Evolutionary conservation across 116 monocot species (phyloP).

Genomic region (Dioscorea cayenensis): DNA sequence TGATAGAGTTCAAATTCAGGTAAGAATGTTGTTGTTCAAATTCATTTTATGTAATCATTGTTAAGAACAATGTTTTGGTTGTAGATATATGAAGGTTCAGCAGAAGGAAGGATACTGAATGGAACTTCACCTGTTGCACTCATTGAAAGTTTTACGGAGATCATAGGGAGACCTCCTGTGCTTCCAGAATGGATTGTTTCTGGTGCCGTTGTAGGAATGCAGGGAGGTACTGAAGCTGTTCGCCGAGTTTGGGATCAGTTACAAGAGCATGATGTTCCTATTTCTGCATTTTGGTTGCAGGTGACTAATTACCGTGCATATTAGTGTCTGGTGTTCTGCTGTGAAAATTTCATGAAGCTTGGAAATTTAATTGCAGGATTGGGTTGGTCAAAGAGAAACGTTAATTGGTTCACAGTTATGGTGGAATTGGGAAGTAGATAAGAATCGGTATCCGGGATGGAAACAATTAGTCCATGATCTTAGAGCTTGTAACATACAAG

Average conservation of each 20-base stretch:
- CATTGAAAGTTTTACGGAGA: slow-evolving; percentile 46
- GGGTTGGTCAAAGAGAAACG: slow-evolving; percentile 88
- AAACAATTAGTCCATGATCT: slow-evolving; percentile 53
- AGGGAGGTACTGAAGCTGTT: slow-evolving; percentile 70
- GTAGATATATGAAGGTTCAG: slow-evolving; percentile 41
- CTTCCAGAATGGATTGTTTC: slow-evolving; percentile 77
- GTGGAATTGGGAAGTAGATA: slow-evolving; percentile 92
- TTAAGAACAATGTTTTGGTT: too few relatives aligned
- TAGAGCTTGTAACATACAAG: slow-evolving; percentile 27
- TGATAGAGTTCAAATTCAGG: slow-evolving; percentile 84
- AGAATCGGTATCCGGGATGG: slow-evolving; percentile 50
- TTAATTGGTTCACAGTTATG: slow-evolving; percentile 74
- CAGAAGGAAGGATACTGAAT: slow-evolving; percentile 45
- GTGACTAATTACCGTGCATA: slow-evolving; percentile 10
- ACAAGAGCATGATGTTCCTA: slow-evolving; percentile 50
- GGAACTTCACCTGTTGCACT: slow-evolving; percentile 55
- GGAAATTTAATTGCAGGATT: slow-evolving; percentile 39
- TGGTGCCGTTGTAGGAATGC: slow-evolving; percentile 82
- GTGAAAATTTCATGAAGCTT: neutral
- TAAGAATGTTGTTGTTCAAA: neutral
- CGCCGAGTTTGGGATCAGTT: slow-evolving; percentile 59
- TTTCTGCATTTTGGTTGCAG: slow-evolving; percentile 86
- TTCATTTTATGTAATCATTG: too few relatives aligned
- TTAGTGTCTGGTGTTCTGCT: neutral
- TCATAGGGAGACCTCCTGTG: slow-evolving; percentile 58